Evolutionary conservation across 208 protist genomes (phyloP).

Genomic region (Chromosphaera perkinsii): DNA sequence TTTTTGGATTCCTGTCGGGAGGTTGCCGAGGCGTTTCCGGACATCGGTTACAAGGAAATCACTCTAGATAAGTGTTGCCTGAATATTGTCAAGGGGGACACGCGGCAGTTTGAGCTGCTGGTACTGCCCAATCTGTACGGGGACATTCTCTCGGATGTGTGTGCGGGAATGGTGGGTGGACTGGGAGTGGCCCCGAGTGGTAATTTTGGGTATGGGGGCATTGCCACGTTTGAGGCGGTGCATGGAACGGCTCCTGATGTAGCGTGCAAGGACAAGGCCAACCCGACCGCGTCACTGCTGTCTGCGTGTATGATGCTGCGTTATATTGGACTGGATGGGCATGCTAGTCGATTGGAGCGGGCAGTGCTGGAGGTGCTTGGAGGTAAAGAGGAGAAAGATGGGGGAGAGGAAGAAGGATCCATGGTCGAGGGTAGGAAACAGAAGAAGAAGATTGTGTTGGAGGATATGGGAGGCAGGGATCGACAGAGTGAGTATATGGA

Average conservation of each 20-base stretch:
- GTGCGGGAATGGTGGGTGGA: constrained; percentile 65
- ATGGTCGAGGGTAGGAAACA: neutral
- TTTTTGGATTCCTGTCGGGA: constrained; percentile 25
- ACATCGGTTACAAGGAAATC: constrained; percentile 17
- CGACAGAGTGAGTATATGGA: too few species aligned
- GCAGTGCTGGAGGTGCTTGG: constrained; percentile 26
- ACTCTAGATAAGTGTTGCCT: constrained; percentile 20
- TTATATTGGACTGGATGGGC: constrained; percentile 34
- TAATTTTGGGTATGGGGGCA: constrained; percentile 8
- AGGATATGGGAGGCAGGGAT: too few species aligned
- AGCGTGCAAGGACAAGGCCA: constrained; percentile 47
- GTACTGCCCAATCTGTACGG: constrained; percentile 31
- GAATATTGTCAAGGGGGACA: constrained; percentile 2
- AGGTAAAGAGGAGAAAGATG: too few species aligned
- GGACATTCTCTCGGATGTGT: constrained; percentile 57
- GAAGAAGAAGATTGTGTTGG: neutral
- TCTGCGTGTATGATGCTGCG: constrained; percentile 48
- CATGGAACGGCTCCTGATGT: constrained; percentile 41
- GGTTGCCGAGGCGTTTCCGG: constrained; percentile 11
- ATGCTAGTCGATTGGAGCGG: constrained; percentile 41
- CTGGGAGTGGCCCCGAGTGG: constrained; percentile 58
- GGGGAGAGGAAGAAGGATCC: constrained; percentile 27
- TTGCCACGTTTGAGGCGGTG: constrained; percentile 17
- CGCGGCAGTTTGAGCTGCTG: constrained; percentile 26
- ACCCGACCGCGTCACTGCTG: constrained; percentile 50